phyloP scores from a whole-genome alignment of 2,329 filamentous ascomycete species.

The Alternaria longipes region DNA sequence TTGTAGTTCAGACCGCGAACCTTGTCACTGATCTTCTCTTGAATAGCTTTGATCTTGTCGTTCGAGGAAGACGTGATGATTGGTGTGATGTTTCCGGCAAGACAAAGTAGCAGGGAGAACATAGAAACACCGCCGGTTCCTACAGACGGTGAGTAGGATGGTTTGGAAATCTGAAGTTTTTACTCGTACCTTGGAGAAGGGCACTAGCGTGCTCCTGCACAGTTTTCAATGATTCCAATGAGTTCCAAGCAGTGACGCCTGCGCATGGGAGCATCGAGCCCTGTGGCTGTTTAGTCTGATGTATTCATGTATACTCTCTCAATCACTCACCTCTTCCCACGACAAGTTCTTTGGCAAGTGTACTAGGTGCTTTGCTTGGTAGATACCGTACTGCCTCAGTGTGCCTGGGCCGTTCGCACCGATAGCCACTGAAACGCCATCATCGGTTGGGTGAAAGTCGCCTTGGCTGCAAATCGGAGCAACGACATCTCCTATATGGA shows the following conservation, averaged over 20 bases:
- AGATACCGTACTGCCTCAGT: constrained; percentile 36
- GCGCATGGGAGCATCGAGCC: constrained; percentile 34
- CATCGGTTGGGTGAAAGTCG: constrained; percentile 20
- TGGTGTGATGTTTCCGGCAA: constrained; percentile 48
- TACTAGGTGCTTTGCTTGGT: constrained; percentile 37
- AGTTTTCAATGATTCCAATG: constrained; percentile 26
- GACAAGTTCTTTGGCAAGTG: constrained; percentile 32
- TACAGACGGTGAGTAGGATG: neutral
- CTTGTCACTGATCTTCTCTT: constrained; percentile 36
- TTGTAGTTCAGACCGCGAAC: constrained; percentile 66
- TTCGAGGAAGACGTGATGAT: constrained; percentile 69
- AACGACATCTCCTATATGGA: constrained; percentile 39
- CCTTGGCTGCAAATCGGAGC: constrained; percentile 22
- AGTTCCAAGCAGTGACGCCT: constrained; percentile 37
- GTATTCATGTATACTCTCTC: neutral
- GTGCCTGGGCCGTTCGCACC: constrained; percentile 29
- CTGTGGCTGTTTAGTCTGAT: constrained; percentile 4
- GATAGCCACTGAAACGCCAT: constrained; percentile 16
- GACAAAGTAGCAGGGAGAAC: constrained; percentile 38
- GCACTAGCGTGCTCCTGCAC: constrained; percentile 20
- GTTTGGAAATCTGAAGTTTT: neutral
- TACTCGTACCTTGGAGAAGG: constrained; percentile 20
- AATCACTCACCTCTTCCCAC: constrained; percentile 39
- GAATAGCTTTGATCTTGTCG: constrained; percentile 61
- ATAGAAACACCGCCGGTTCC: constrained; percentile 55